These are phyloP conservation scores for Podospora pseudoanserina DNA, from an alignment of 495 filamentous ascomycete genomes.

Conservation along the genomic window DNA sequence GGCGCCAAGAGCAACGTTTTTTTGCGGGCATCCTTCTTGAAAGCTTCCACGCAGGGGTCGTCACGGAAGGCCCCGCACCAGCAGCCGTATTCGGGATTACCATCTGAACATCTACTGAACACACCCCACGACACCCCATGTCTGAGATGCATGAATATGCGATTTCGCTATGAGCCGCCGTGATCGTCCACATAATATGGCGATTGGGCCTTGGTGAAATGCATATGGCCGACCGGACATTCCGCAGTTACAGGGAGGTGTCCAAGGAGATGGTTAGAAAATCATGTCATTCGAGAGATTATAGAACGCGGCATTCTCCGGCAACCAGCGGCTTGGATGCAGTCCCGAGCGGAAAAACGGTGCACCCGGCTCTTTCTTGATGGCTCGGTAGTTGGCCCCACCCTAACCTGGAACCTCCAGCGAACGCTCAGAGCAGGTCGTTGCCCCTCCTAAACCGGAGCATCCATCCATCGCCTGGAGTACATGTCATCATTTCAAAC, in stretches of 20 bases:
- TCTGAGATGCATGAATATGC: constrained; percentile 17
- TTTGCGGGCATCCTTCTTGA: constrained; percentile 11
- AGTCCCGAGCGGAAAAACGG: background rate
- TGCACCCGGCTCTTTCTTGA: background rate
- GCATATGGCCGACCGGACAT: background rate
- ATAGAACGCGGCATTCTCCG: background rate
- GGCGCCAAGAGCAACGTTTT: constrained; percentile 20
- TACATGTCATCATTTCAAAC: background rate
- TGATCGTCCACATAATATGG: background rate
- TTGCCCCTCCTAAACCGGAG: constrained; percentile 4
- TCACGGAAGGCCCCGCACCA: background rate
- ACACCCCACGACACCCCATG: background rate
- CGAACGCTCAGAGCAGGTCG: background rate
- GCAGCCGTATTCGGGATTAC: constrained; percentile 1
- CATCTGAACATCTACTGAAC: background rate
- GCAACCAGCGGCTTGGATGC: background rate
- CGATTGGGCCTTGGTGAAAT: background rate
- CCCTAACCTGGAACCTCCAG: background rate
- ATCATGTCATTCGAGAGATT: background rate
- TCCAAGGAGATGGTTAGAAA: background rate
- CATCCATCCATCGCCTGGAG: background rate
- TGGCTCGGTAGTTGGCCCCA: background rate
- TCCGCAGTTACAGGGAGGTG: background rate
- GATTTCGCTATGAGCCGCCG: constrained; percentile 17
- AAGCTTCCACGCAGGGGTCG: constrained; percentile 26